These are phyloP conservation scores for Pichia sp. DNA, from an alignment of 1,139 yeast genomes.

Conservation along the genomic window DNA sequence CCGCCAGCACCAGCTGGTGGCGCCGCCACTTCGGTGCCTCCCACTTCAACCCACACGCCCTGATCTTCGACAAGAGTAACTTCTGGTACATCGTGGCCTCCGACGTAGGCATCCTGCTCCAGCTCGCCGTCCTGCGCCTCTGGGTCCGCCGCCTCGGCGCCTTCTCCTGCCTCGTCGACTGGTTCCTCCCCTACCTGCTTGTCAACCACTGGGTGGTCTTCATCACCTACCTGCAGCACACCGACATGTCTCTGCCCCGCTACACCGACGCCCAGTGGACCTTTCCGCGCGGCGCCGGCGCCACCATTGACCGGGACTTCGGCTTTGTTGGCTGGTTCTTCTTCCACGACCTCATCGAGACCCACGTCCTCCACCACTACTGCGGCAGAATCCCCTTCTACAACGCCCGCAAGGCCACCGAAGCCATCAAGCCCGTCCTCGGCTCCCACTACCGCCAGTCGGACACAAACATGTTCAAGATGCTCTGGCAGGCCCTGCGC, in stretches of 20 bases:
- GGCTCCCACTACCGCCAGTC: constrained; percentile 69
- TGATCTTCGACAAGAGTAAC: constrained; percentile 66
- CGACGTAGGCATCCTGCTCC: constrained; percentile 64
- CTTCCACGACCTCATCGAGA: constrained; percentile 86
- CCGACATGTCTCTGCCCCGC: constrained; percentile 78
- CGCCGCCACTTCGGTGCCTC: constrained; percentile 44
- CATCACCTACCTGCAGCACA: constrained; percentile 80
- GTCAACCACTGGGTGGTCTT: constrained; percentile 89
- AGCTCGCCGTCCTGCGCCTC: constrained; percentile 52
- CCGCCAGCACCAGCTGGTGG: constrained; percentile 13
- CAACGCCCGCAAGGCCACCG: constrained; percentile 77
- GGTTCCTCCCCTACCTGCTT: constrained; percentile 74
- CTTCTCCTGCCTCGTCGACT: constrained; percentile 61
- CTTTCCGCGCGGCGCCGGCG: constrained; percentile 85
- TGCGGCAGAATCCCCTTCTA: constrained; percentile 83
- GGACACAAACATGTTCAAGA: constrained; percentile 67
- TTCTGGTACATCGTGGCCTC: constrained; percentile 66
- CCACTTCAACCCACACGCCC: constrained; percentile 72
- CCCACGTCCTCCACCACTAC: constrained; percentile 84
- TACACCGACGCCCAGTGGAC: constrained; percentile 74
- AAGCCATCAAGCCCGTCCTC: constrained; percentile 74
- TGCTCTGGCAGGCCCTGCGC: constrained; percentile 69
- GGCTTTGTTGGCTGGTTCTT: constrained; percentile 77
- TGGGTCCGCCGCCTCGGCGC: constrained; percentile 63
- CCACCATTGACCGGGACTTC: constrained; percentile 80